These are phyloP conservation scores for Vaccinium darrowii DNA, from an alignment of 148 eudicot genomes.

Conservation along the genomic window DNA sequence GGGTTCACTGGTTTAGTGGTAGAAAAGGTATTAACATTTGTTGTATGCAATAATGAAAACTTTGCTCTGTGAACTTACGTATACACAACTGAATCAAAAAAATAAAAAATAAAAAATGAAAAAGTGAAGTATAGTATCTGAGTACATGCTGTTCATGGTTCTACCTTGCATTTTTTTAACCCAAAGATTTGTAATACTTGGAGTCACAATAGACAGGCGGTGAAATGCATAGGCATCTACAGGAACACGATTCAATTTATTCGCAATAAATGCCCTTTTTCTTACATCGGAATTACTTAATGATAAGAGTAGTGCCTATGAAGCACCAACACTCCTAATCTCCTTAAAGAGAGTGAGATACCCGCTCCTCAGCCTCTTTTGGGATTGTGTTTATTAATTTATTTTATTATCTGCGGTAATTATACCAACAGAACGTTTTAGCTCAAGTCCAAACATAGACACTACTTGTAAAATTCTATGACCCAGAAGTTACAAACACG, in stretches of 20 bases:
- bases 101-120: too few relatives aligned
- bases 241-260: neutral
- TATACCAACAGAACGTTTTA: neutral
- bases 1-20: conserved; percentile 3
- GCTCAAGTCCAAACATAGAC: neutral
- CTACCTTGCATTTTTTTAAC: neutral
- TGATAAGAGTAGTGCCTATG: too few relatives aligned
- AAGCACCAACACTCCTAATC: too few relatives aligned
- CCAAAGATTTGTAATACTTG: neutral
- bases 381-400: too few relatives aligned
- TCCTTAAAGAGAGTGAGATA: too few relatives aligned
- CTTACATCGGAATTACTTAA: neutral
- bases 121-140: too few relatives aligned
- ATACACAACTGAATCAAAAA: too few relatives aligned
- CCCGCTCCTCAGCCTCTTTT: too few relatives aligned
- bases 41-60: neutral
- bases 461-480: neutral
- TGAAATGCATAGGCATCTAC: neutral
- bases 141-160: neutral
- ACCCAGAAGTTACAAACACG: neutral
- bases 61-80: neutral
- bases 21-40: neutral
- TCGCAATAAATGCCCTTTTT: neutral
- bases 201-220: neutral
- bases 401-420: too few relatives aligned